A percentile compares a stretch with the other conserved stretches of the same genome.
phyloP scores from a whole-genome alignment of 139 green algal genomes.

The Chlamydomonas sphaeroides region DNA sequence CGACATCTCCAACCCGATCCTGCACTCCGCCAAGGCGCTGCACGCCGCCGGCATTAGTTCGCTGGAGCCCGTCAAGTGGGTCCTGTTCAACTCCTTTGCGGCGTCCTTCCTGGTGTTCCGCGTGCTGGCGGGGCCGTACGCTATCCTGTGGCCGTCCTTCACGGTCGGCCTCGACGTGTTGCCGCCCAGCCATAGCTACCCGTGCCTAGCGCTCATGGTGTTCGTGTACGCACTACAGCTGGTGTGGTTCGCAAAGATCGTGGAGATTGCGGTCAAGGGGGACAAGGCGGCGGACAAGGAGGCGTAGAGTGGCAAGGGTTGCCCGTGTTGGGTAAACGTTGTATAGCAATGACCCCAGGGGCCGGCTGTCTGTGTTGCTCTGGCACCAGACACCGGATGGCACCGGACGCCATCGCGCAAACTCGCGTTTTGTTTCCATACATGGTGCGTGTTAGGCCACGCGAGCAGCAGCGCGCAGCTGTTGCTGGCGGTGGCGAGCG shows the following conservation, averaged over 20 bases:
- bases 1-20: conserved; percentile 63
- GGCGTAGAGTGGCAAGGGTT: too few species aligned
- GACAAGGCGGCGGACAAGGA: conserved; percentile 28
- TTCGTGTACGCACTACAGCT: conserved; percentile 60
- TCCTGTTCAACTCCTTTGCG: conserved; percentile 53
- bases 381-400: too few species aligned
- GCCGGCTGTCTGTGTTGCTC: too few species aligned
- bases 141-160: conserved; percentile 33
- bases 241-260: conserved; percentile 64
- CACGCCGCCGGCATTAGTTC: conserved; percentile 27
- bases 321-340: too few species aligned
- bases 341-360: too few species aligned
- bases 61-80: conserved; percentile 40
- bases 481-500: too few species aligned
- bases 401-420: too few species aligned
- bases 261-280: conserved; percentile 42
- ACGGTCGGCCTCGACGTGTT: conserved; percentile 10
- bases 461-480: too few species aligned
- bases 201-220: conserved; percentile 50
- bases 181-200: conserved; percentile 43
- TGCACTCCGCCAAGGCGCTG: conserved; percentile 64
- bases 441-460: too few species aligned
- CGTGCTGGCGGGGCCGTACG: conserved; percentile 4
- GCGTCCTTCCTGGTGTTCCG: conserved; percentile 40
- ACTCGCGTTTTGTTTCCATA: too few species aligned